Conservation (phyloP, 2,329 filamentous ascomycete genomes). For the Clonostachys rosea region DNA sequence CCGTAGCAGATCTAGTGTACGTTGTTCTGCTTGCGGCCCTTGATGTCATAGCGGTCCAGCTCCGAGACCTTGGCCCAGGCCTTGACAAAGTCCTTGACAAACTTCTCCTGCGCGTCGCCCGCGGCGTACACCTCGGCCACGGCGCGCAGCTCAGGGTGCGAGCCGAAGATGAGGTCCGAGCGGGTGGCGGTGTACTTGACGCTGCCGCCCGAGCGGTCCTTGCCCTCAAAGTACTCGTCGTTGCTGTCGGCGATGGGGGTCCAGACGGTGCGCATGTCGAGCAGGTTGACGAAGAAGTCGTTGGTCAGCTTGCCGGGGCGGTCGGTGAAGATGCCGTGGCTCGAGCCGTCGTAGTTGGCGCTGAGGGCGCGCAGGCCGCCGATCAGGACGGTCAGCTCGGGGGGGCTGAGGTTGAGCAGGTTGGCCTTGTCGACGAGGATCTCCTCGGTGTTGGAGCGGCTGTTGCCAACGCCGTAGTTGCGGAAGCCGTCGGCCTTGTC, state of each 20-base stretch:
- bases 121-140: conserved; percentile 66
- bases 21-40: background rate
- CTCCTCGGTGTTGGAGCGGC: conserved; percentile 61
- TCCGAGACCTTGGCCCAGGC: conserved; percentile 75
- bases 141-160: conserved; percentile 70
- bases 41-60: conserved; percentile 62
- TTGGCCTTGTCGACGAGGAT: conserved; percentile 68
- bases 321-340: conserved; percentile 63
- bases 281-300: conserved; percentile 78
- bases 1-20: no score
- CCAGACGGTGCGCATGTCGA: conserved; percentile 65
- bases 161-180: conserved; percentile 66
- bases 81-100: conserved; percentile 66
- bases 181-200: conserved; percentile 69
- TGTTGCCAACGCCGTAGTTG: conserved; percentile 64
- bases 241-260: conserved; percentile 18
- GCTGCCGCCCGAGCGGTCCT: conserved; percentile 60
- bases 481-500: conserved; percentile 73
- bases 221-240: conserved; percentile 58
- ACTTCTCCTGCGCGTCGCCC: conserved; percentile 55
- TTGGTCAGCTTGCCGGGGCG: conserved; percentile 66
- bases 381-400: conserved; percentile 66
- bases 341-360: conserved; percentile 67
- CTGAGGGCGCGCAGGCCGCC: conserved; percentile 68
- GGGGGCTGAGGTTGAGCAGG: conserved; percentile 64